Evolutionary conservation across 2,329 filamentous ascomycete species (phyloP).

Genomic region (Sclerotinia borealis): DNA sequence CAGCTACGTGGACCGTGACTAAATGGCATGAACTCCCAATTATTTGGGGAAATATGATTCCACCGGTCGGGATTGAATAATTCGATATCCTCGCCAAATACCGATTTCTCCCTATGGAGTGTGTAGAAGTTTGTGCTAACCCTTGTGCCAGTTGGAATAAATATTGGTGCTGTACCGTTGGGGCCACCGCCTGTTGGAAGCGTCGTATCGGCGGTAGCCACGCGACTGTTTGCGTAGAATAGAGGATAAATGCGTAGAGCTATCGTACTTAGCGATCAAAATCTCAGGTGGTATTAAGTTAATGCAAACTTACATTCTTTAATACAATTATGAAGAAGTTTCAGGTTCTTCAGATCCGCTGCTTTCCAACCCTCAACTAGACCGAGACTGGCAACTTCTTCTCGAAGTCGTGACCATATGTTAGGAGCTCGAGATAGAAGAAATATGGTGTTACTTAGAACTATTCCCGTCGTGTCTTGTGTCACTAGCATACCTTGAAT

Average conservation of each 20-base stretch:
- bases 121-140: conserved; percentile 5
- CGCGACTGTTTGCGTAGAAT: conserved; percentile 16
- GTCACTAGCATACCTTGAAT: conserved; percentile 4
- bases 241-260: conserved; percentile 24
- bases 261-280: neutral
- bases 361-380: neutral
- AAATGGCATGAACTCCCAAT: conserved; percentile 62
- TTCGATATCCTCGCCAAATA: conserved; percentile 66
- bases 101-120: neutral
- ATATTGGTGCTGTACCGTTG: conserved; percentile 15
- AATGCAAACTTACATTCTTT: neutral
- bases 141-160: conserved; percentile 12
- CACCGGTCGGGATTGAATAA: conserved; percentile 70
- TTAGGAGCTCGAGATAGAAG: neutral
- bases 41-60: conserved; percentile 55
- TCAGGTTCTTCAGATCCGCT: neutral
- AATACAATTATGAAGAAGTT: neutral
- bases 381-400: neutral
- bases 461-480: conserved; percentile 3
- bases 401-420: neutral
- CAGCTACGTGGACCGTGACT: conserved; percentile 62
- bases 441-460: conserved; percentile 4
- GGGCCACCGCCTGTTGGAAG: conserved; percentile 18
- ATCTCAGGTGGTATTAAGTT: rapidly evolving
- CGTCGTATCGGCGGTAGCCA: conserved; percentile 13